Conservation (phyloP, 2,329 filamentous ascomycete genomes). For the Colletotrichum filicis region DNA sequence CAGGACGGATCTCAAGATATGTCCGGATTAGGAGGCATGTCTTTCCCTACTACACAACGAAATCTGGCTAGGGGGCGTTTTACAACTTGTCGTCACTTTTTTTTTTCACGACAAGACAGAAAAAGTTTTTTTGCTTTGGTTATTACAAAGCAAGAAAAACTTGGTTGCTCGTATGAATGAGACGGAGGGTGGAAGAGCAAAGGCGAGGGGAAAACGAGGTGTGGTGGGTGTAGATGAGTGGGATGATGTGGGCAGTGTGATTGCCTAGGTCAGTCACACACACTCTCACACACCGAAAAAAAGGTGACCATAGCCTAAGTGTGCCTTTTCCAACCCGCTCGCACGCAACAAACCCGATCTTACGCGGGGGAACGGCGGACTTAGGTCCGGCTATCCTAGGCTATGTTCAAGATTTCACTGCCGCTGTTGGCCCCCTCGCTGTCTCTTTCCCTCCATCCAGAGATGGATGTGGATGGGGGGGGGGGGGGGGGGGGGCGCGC, state of each 20-base stretch:
- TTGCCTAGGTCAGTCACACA: constrained; percentile 11
- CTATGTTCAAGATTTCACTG: neutral
- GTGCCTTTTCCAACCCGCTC: neutral
- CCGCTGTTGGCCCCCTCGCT: neutral
- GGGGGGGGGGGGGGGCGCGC: neutral
- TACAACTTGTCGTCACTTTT: neutral
- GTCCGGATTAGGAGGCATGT: constrained; percentile 18
- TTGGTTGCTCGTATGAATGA: neutral
- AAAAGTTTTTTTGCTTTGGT: neutral
- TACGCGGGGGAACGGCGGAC: neutral
- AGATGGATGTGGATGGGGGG: neutral
- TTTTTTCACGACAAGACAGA: neutral
- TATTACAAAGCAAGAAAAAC: constrained; percentile 6
- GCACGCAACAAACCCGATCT: neutral
- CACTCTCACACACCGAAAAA: no score
- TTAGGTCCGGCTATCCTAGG: neutral
- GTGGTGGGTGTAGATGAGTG: neutral
- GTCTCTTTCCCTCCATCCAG: neutral
- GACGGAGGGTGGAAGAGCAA: neutral
- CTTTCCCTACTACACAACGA: constrained; percentile 4
- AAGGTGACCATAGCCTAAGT: neutral
- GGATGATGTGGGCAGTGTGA: neutral
- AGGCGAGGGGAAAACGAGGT: neutral
- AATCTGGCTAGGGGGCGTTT: neutral
- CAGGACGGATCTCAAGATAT: constrained; percentile 12